phyloP scores from a whole-genome alignment of 1,284 basidiomycete species.

The Cryptococcus sp. region DNA sequence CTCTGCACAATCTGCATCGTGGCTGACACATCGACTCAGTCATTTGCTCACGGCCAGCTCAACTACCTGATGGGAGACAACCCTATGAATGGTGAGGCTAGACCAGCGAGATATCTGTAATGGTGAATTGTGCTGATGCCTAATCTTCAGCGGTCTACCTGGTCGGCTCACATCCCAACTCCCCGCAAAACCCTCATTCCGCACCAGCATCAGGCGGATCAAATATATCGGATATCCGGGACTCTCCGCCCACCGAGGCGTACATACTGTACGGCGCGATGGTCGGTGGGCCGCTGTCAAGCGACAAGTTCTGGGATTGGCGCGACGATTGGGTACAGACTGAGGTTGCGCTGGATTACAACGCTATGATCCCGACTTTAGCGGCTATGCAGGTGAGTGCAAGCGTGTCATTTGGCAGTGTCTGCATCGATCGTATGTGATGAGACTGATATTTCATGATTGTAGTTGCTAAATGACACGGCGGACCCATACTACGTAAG shows the following conservation, averaged over 20 bases:
- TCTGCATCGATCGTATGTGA: too few species aligned
- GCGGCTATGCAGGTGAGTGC: slow-evolving; percentile 59
- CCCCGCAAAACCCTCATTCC: slow-evolving; percentile 83
- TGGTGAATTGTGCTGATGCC: background rate
- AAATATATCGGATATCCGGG: slow-evolving; percentile 67
- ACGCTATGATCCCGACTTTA: slow-evolving; percentile 79
- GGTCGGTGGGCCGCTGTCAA: slow-evolving; percentile 78
- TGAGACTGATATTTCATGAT: background rate
- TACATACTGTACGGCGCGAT: slow-evolving; percentile 83
- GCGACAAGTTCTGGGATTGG: slow-evolving; percentile 78
- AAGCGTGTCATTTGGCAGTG: too few species aligned
- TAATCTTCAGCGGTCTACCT: slow-evolving; percentile 43
- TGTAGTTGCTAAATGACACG: slow-evolving; percentile 30
- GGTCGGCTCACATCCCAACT: slow-evolving; percentile 85
- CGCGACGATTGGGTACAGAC: slow-evolving; percentile 60
- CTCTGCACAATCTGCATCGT: slow-evolving; percentile 1
- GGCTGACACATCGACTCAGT: slow-evolving; percentile 49
- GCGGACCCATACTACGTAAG: slow-evolving; percentile 77
- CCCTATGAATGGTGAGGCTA: slow-evolving; percentile 24
- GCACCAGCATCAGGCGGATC: slow-evolving; percentile 79
- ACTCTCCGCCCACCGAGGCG: slow-evolving; percentile 66
- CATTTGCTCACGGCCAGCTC: slow-evolving; percentile 72
- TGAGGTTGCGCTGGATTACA: slow-evolving; percentile 61
- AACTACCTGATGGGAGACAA: slow-evolving; percentile 71
- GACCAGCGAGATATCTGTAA: background rate